Conservation (phyloP, 2,329 filamentous ascomycete species). For the Fusarium odoratissimum region DNA sequence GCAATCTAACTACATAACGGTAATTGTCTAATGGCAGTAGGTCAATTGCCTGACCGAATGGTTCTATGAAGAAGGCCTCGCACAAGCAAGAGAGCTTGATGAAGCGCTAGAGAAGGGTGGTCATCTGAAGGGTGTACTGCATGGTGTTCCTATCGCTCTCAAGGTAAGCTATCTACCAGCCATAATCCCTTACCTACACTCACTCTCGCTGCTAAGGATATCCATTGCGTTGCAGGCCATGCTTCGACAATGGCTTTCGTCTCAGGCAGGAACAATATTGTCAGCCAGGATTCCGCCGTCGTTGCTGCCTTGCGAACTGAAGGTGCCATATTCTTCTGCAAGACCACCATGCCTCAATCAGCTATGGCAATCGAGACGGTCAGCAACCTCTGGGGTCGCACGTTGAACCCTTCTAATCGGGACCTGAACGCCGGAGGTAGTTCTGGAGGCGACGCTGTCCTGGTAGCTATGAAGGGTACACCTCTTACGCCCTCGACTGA, state of each 20-base stretch:
- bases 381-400: slow-evolving; percentile 71
- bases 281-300: neutral
- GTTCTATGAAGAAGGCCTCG: neutral
- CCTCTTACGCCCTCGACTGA: slow-evolving; percentile 49
- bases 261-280: neutral
- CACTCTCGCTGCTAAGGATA: neutral
- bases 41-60: neutral
- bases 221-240: neutral
- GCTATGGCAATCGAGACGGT: slow-evolving; percentile 64
- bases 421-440: slow-evolving; percentile 69
- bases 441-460: slow-evolving; percentile 63
- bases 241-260: neutral
- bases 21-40: neutral
- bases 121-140: neutral
- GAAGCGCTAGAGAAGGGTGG: neutral
- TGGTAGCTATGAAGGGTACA: slow-evolving; percentile 50
- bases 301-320: neutral
- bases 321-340: slow-evolving; percentile 74
- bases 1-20: rapidly evolving
- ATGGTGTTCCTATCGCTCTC: neutral
- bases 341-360: slow-evolving; percentile 73
- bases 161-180: neutral
- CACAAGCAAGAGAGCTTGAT: neutral
- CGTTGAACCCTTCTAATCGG: slow-evolving; percentile 70
- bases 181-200: neutral